Conservation (phyloP, 495 filamentous ascomycete genomes). For the Penicillium salamii region DNA sequence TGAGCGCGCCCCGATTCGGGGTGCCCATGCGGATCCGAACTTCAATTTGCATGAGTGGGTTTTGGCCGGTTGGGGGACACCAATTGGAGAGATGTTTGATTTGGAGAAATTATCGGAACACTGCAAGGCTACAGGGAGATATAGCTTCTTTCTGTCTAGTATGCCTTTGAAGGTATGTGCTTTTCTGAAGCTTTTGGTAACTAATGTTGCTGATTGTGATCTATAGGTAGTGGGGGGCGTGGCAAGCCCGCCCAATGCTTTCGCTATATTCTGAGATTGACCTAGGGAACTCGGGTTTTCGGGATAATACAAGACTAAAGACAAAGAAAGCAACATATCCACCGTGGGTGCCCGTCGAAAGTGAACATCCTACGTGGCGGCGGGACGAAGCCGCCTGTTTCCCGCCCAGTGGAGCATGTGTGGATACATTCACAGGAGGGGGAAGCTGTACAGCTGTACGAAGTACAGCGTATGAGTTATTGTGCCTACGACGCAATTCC, state of each 20-base stretch:
- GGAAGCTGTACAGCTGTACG: neutral
- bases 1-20: constrained; percentile 26
- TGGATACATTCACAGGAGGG: neutral
- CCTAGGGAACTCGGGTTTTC: no score
- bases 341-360: neutral
- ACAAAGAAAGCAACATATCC: no score
- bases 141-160: constrained; percentile 53
- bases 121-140: constrained; percentile 41
- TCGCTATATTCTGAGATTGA: constrained; percentile 37
- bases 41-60: constrained; percentile 49
- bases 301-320: no score
- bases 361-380: neutral
- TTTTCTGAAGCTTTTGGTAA: neutral
- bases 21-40: constrained; percentile 16
- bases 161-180: constrained; percentile 48
- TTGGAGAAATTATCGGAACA: constrained; percentile 44
- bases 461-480: neutral
- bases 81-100: constrained; percentile 58
- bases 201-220: constrained; percentile 3
- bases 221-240: constrained; percentile 40
- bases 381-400: neutral
- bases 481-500: neutral
- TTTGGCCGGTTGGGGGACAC: constrained; percentile 51
- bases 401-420: neutral
- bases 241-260: constrained; percentile 41